Percentiles rank a stretch among this genome's conserved stretches.
These are phyloP conservation scores for Ampelomyces quisqualis DNA, from an alignment of 2,329 filamentous ascomycete genomes.

Conservation along the genomic window DNA sequence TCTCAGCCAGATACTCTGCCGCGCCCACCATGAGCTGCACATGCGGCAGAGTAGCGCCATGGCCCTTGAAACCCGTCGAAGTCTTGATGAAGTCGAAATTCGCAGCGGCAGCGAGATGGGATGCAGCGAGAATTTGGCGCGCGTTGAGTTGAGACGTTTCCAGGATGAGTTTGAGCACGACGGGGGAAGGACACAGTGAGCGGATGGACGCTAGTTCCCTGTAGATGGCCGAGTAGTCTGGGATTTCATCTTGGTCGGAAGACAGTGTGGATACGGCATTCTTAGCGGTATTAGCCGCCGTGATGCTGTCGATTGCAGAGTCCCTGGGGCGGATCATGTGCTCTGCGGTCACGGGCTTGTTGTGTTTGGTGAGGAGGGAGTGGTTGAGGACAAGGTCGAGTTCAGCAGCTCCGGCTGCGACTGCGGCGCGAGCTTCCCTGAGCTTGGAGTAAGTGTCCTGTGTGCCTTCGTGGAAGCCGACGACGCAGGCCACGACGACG, in stretches of 20 bases:
- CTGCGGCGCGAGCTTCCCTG: slow-evolving; percentile 53
- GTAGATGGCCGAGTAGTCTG: slow-evolving; percentile 54
- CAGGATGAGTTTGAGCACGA: slow-evolving; percentile 57
- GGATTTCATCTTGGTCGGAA: slow-evolving; percentile 25
- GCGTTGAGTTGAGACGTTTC: slow-evolving; percentile 56
- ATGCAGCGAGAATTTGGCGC: slow-evolving; percentile 56
- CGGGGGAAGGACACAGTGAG: slow-evolving; percentile 47
- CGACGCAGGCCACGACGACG: slow-evolving; percentile 58
- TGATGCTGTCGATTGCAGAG: slow-evolving; percentile 38
- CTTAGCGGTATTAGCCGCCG: slow-evolving; percentile 35
- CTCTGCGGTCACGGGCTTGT: slow-evolving; percentile 13
- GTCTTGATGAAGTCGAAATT: slow-evolving; percentile 63
- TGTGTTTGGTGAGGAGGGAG: slow-evolving; percentile 45
- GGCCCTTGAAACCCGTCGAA: slow-evolving; percentile 59
- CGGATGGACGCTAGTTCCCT: slow-evolving; percentile 56
- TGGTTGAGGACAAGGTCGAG: slow-evolving; percentile 63
- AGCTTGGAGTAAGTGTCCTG: slow-evolving; percentile 54
- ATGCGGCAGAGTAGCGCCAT: slow-evolving; percentile 54
- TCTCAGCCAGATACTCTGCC: slow-evolving; percentile 47
- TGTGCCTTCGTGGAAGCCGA: slow-evolving; percentile 62
- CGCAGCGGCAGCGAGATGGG: slow-evolving; percentile 54
- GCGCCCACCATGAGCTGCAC: slow-evolving; percentile 57
- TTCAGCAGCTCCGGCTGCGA: slow-evolving; percentile 55
- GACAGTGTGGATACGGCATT: slow-evolving; percentile 17
- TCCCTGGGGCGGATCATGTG: slow-evolving; percentile 17